Evolutionary conservation across 768 basidiomycete genomes (phyloP), one percentile per base, ranked within the genome.

Genomic region (Psilocybe sp.): DNA sequence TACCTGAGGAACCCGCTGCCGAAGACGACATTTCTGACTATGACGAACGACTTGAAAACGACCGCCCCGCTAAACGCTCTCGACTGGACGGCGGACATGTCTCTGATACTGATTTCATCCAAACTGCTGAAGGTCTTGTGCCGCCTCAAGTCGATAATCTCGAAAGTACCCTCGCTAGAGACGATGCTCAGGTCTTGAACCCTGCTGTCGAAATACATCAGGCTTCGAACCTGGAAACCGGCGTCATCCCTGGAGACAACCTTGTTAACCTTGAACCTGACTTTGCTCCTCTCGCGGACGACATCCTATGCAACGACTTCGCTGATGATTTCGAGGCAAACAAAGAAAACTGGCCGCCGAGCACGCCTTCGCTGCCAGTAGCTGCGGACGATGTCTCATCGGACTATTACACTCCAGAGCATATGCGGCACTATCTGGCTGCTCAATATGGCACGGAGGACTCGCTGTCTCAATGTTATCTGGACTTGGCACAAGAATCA

Each of bases 21-120:
- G 13, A 18, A 36, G 18, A 49, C 14, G 40, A 16, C 4, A n/a
- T 44, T 31, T 15, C 20, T 4, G 12, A n/a, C 15, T 15, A n/a
- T 11, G 28, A 51, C 47, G 33, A 40, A 41, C 40, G 41, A 41
- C 45, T 37, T 6, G n/a, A 23, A 19, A 18, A 14, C 13, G 51
- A 50, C 32, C 49, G 59, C 11, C 49, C 53, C 7, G 14, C 28
- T 14, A 60, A 60, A 50, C 55, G 59, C 3, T 40, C 48, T 28
- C 51, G 51, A 28, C 38, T 60, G 16, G 49, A 46, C 0, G 10
- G 39, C 42, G 40, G 38, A 11, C 12, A 19, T 34, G 20, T 3
- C 35, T 37, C 9, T 36, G n/a, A n/a, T 43, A 11, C 23, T 3
- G 2, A 4, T 28, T 7, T 28, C 3, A 4, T 28, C 23, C 4